Evolutionary conservation across 257 asterid species (phyloP).

Genomic region (Penstemon eatonii): DNA sequence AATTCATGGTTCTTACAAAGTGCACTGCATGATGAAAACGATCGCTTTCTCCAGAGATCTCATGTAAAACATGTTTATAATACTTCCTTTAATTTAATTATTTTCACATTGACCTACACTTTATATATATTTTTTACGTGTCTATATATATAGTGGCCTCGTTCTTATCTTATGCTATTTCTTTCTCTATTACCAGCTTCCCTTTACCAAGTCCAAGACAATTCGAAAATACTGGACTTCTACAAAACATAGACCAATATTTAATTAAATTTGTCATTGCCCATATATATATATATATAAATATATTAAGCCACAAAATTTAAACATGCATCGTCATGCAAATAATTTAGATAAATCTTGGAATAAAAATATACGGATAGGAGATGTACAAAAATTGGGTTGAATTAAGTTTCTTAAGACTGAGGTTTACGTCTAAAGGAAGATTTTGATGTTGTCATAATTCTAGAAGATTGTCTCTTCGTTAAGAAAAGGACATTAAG

Average conservation of each 20-base stretch:
- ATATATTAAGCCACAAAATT: too few relatives aligned
- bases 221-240: too few relatives aligned
- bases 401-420: not conserved
- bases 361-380: not conserved
- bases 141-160: not conserved
- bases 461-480: constrained; percentile 2
- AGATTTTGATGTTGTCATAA: constrained; percentile 2
- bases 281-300: too few relatives aligned
- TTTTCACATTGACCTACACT: not conserved
- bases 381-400: too few relatives aligned
- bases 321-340: too few relatives aligned
- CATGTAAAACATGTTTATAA: not conserved
- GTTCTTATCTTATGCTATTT: not conserved
- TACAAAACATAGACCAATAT: too few relatives aligned
- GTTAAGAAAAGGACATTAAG: not conserved
- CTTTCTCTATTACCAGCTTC: not conserved
- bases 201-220: too few relatives aligned
- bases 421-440: not conserved
- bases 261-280: not conserved
- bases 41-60: not conserved
- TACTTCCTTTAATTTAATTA: not conserved
- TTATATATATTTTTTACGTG: too few relatives aligned
- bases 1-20: not conserved
- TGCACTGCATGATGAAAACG: not conserved
- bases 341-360: not conserved